Conservation (phyloP, 805 yeast genomes). For the Candida sithepensis region DNA sequence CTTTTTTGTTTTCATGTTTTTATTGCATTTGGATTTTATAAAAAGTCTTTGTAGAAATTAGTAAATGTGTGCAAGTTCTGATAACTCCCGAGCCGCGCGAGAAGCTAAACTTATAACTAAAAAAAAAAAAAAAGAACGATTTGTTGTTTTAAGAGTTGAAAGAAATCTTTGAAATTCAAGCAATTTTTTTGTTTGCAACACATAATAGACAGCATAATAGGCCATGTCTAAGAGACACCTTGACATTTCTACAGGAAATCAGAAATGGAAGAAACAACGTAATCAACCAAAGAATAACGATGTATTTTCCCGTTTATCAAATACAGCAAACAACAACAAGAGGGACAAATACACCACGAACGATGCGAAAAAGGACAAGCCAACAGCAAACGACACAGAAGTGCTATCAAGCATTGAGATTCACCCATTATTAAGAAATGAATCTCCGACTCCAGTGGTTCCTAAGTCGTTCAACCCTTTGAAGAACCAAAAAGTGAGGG, state of each 20-base stretch:
- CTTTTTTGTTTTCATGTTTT: no score
- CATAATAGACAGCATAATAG: no score
- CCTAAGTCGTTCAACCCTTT: slow-evolving; percentile 22
- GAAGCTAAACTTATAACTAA: no score
- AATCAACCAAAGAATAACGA: background rate
- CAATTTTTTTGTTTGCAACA: no score
- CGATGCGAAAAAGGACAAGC: background rate
- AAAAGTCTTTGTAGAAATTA: no score
- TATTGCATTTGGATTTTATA: no score
- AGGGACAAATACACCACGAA: background rate
- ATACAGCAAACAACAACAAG: background rate
- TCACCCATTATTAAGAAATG: slow-evolving; percentile 27
- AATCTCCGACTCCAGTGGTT: slow-evolving; percentile 11
- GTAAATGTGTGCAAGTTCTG: no score
- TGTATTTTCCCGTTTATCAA: background rate
- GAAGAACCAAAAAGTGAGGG: slow-evolving; percentile 17
- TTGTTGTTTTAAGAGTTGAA: no score
- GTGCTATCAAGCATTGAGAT: slow-evolving; percentile 23
- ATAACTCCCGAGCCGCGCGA: no score
- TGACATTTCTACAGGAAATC: background rate
- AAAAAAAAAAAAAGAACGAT: no score
- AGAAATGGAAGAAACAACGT: background rate
- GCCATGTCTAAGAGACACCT: background rate
- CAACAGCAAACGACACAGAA: slow-evolving; percentile 4
- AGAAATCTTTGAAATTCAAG: no score